Conservation (phyloP, 495 filamentous ascomycete species). For the Tuber melanosporum region DNA sequence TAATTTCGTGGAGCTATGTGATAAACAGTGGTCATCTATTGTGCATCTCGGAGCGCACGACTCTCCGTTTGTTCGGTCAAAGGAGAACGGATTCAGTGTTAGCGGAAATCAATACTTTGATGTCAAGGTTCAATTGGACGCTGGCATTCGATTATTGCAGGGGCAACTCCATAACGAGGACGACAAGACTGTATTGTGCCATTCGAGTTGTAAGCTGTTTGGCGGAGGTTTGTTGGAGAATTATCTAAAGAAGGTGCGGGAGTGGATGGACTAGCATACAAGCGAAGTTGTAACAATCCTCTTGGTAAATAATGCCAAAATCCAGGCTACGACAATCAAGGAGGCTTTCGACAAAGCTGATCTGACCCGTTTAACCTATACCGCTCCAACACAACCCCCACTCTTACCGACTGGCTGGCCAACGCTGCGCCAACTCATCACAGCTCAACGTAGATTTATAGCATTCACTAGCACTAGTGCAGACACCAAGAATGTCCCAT, state of each 20-base stretch:
- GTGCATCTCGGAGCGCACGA: slow-evolving; percentile 66
- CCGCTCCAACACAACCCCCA: slow-evolving; percentile 42
- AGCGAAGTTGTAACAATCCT: slow-evolving; percentile 66
- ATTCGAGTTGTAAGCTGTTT: slow-evolving; percentile 58
- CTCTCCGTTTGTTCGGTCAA: slow-evolving; percentile 57
- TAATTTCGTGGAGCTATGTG: slow-evolving; percentile 58
- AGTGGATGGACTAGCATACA: slow-evolving; percentile 59
- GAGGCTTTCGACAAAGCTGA: slow-evolving; percentile 51
- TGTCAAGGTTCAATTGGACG: slow-evolving; percentile 58
- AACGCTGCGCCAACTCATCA: slow-evolving; percentile 57
- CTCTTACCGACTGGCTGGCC: slow-evolving; percentile 54
- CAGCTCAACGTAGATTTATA: slow-evolving; percentile 54
- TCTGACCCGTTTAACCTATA: slow-evolving; percentile 55
- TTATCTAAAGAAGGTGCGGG: slow-evolving; percentile 55
- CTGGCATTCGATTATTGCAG: slow-evolving; percentile 64
- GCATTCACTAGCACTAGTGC: slow-evolving; percentile 57
- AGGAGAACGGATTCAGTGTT: slow-evolving; percentile 49
- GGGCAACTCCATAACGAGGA: slow-evolving; percentile 58
- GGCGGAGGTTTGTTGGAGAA: slow-evolving; percentile 56
- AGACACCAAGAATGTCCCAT: slow-evolving; percentile 49
- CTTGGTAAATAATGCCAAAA: slow-evolving; percentile 60
- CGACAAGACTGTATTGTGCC: slow-evolving; percentile 56
- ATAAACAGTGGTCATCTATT: slow-evolving; percentile 57
- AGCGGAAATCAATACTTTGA: slow-evolving; percentile 63
- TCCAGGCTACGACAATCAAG: slow-evolving; percentile 49